Evolutionary conservation across 257 asterid species (phyloP).

Genomic region (Misopates orontium): DNA sequence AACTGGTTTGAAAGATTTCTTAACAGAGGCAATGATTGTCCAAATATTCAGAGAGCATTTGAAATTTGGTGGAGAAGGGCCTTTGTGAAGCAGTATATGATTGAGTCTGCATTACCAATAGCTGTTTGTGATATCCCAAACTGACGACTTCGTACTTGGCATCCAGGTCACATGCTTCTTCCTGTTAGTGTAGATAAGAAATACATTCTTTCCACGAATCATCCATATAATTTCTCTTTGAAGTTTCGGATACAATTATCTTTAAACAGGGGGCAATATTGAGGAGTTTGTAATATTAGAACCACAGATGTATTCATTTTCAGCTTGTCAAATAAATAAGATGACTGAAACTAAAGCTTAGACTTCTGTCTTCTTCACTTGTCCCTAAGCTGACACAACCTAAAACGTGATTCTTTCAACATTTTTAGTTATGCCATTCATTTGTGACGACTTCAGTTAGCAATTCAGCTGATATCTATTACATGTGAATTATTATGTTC

Average conservation of each 20-base stretch:
- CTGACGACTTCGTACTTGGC: slow-evolving; percentile 37
- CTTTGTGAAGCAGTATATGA: slow-evolving; percentile 58
- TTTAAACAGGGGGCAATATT: background rate
- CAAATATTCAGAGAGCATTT: slow-evolving; percentile 84
- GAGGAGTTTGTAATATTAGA: background rate
- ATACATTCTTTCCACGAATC: slow-evolving; percentile 18
- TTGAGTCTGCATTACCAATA: slow-evolving; percentile 63
- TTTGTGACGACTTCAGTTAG: too few species aligned
- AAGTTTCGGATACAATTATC: slow-evolving; percentile 2
- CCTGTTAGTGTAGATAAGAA: slow-evolving; percentile 19
- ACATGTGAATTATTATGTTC: too few species aligned
- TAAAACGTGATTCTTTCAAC: too few species aligned
- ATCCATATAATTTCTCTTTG: slow-evolving; percentile 17
- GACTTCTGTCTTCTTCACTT: background rate
- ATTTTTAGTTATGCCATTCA: too few species aligned
- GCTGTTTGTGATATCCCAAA: slow-evolving; percentile 59
- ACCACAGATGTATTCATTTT: background rate
- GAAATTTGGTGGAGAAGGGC: slow-evolving; percentile 97
- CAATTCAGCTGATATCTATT: too few species aligned
- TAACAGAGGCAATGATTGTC: slow-evolving; percentile 87
- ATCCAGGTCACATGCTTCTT: slow-evolving; percentile 13
- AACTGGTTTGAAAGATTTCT: slow-evolving; percentile 86
- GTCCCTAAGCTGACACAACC: too few species aligned
- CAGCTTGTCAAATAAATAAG: background rate
- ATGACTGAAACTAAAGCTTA: background rate